Conservation (phyloP, 106 monocot genomes). For the Dendrobium officinale region DNA sequence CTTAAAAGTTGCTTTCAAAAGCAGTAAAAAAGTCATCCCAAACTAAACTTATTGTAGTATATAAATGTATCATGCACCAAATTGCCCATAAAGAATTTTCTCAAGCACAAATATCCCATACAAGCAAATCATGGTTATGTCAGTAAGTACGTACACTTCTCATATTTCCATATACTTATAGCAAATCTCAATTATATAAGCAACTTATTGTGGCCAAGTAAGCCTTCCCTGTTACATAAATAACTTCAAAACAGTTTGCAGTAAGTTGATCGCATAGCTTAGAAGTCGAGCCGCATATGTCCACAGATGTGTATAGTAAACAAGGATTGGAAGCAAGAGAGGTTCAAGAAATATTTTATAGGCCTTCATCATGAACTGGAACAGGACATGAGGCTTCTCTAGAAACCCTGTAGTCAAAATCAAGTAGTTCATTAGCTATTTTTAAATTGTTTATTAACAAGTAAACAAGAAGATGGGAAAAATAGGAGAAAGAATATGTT, state of each 20-base stretch:
- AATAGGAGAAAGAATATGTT: too few relatives aligned
- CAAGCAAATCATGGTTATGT: too few relatives aligned
- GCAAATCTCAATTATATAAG: too few relatives aligned
- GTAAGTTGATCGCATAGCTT: conserved; percentile 15
- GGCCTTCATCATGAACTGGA: conserved; percentile 19
- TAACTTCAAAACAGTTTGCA: conserved; percentile 16
- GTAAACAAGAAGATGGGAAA: background rate
- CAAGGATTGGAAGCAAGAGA: conserved; percentile 45
- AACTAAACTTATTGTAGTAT: too few relatives aligned
- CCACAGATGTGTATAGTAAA: conserved; percentile 47
- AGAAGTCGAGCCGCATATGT: conserved; percentile 17
- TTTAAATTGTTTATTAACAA: background rate
- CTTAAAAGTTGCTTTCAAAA: too few relatives aligned
- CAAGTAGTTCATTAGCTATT: background rate
- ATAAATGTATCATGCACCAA: too few relatives aligned
- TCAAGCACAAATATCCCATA: too few relatives aligned
- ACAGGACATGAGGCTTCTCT: conserved; percentile 28
- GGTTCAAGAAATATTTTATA: conserved; percentile 43
- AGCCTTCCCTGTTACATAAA: conserved; percentile 13
- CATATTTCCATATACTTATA: too few relatives aligned
- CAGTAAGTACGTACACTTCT: too few relatives aligned
- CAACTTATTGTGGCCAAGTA: too few relatives aligned
- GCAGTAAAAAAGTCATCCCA: too few relatives aligned
- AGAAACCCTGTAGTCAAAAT: conserved; percentile 45
- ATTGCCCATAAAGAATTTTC: too few relatives aligned